These are phyloP conservation scores for Prunus armeniaca DNA, from an alignment of 306 rosid genomes.

Conservation along the genomic window DNA sequence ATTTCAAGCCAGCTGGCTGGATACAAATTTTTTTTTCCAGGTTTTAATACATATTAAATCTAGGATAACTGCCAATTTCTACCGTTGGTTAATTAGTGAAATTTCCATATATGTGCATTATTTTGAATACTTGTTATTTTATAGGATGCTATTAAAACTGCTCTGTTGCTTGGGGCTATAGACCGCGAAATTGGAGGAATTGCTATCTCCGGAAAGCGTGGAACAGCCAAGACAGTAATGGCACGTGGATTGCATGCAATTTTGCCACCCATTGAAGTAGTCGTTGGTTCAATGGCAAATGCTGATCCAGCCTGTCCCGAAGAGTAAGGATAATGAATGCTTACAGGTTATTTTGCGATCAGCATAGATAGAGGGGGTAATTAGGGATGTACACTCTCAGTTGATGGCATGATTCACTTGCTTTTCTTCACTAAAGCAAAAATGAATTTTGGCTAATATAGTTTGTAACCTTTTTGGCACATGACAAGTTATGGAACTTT, in stretches of 20 bases:
- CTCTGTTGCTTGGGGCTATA: conserved; percentile 87
- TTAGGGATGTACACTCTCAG: neutral
- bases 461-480: neutral
- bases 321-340: conserved; percentile 66
- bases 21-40: neutral
- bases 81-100: neutral
- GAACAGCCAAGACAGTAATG: conserved; percentile 95
- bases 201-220: conserved; percentile 89
- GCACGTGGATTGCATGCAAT: conserved; percentile 90
- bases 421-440: neutral
- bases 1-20: neutral
- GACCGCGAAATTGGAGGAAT: conserved; percentile 89
- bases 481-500: neutral
- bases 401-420: neutral
- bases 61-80: neutral
- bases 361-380: neutral
- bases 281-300: conserved; percentile 80
- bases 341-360: conserved; percentile 9
- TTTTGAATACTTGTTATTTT: conserved; percentile 16
- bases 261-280: conserved; percentile 92
- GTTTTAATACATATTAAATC: neutral
- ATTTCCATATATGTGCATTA: neutral
- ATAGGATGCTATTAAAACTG: conserved; percentile 94
- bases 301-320: conserved; percentile 84
- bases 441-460: neutral